These are phyloP conservation scores for Hypholoma sublateritium DNA, from an alignment of 768 basidiomycete genomes.

Conservation along the genomic window DNA sequence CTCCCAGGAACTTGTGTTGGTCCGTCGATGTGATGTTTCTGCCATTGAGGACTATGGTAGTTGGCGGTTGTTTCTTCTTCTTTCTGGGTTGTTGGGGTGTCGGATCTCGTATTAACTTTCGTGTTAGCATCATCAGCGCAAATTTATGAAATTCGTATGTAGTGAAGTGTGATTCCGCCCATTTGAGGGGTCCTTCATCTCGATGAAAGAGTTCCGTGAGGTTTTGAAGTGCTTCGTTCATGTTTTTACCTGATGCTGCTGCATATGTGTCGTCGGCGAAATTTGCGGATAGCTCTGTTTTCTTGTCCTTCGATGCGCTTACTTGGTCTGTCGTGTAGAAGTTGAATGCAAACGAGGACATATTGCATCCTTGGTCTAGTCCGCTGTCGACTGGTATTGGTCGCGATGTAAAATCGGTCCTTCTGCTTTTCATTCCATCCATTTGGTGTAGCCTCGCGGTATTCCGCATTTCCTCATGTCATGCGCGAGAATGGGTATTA, in stretches of 20 bases:
- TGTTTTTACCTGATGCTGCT: neutral
- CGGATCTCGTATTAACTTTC: neutral
- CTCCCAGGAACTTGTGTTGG: conserved; percentile 5
- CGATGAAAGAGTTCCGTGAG: neutral
- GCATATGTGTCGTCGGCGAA: conserved; percentile 3
- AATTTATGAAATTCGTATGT: conserved; percentile 8
- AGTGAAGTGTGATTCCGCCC: conserved; percentile 1
- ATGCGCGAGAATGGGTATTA: conserved; percentile 14
- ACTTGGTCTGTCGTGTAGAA: neutral
- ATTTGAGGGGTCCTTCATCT: neutral
- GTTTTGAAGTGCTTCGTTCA: neutral
- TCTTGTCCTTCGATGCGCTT: neutral
- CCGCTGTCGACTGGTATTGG: conserved; percentile 18
- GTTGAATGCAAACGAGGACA: neutral
- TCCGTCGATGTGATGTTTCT: neutral
- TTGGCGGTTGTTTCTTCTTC: neutral
- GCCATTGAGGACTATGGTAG: neutral
- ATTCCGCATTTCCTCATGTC: conserved; percentile 21
- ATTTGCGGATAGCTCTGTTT: neutral
- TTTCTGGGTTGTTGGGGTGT: neutral
- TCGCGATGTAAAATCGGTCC: conserved; percentile 19
- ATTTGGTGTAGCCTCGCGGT: conserved; percentile 18
- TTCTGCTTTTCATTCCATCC: conserved; percentile 12
- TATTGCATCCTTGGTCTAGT: conserved; percentile 18
- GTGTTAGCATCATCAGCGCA: neutral